phyloP scores from a whole-genome alignment of 1,284 basidiomycete species.

The Cryptococcus neoformans region DNA sequence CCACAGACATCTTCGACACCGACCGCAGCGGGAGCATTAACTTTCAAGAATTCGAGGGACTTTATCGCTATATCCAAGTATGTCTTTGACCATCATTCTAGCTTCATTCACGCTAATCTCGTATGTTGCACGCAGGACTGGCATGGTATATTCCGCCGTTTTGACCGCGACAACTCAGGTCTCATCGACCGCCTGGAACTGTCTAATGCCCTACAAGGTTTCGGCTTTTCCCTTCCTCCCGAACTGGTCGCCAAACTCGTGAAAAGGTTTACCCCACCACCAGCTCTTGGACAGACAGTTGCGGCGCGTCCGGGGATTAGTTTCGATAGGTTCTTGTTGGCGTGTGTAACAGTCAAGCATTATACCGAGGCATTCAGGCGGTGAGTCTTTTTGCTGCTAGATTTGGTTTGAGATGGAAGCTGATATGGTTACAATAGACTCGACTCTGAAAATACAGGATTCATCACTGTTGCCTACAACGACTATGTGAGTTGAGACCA shows the following conservation, averaged over 20 bases:
- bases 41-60: slow-evolving; percentile 48
- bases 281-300: slow-evolving; percentile 20
- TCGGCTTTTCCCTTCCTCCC: slow-evolving; percentile 44
- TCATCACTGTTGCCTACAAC: slow-evolving; percentile 46
- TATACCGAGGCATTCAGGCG: slow-evolving; percentile 46
- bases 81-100: background rate
- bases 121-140: slow-evolving; percentile 33
- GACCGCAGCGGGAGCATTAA: slow-evolving; percentile 47
- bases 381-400: slow-evolving; percentile 8
- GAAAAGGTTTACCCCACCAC: slow-evolving; percentile 45
- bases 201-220: slow-evolving; percentile 43
- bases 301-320: slow-evolving; percentile 29
- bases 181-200: slow-evolving; percentile 47
- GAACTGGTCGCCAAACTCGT: slow-evolving; percentile 46
- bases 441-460: slow-evolving; percentile 38
- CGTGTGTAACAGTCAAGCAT: slow-evolving; percentile 49
- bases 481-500: slow-evolving; percentile 35
- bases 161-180: slow-evolving; percentile 47
- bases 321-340: slow-evolving; percentile 50
- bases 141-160: slow-evolving; percentile 48
- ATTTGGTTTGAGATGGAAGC: background rate
- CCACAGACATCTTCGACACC: slow-evolving; percentile 46
- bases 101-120: background rate
- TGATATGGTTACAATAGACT: slow-evolving; percentile 12
- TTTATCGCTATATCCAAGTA: slow-evolving; percentile 48